Conservation (phyloP, 2,329 filamentous ascomycete species). For the Tolypocladium amazonense region DNA sequence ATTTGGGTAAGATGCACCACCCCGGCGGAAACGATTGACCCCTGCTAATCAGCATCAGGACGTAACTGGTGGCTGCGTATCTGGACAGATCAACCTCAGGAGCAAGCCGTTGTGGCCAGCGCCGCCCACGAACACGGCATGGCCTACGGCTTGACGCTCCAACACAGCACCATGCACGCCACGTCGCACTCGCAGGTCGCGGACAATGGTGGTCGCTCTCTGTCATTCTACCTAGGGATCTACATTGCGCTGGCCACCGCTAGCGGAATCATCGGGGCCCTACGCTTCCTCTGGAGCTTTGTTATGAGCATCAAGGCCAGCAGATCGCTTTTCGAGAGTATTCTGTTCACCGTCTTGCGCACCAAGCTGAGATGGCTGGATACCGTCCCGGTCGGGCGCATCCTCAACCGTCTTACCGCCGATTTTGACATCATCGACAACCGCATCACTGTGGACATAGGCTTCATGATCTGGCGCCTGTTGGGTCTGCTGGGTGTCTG, state of each 20-base stretch:
- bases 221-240: constrained; percentile 56
- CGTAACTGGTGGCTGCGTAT: constrained; percentile 55
- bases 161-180: constrained; percentile 33
- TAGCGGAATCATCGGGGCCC: constrained; percentile 47
- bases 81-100: constrained; percentile 37
- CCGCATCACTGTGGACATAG: constrained; percentile 51
- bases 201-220: constrained; percentile 20
- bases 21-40: background rate
- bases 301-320: constrained; percentile 58
- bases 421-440: constrained; percentile 69
- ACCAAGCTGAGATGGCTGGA: constrained; percentile 73
- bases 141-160: constrained; percentile 33
- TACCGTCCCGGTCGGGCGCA: constrained; percentile 65
- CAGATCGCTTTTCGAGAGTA: constrained; percentile 53
- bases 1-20: constrained; percentile 33
- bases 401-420: constrained; percentile 68
- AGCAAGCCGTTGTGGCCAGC: background rate
- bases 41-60: constrained; percentile 14
- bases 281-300: constrained; percentile 54
- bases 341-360: constrained; percentile 57
- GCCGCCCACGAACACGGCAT: constrained; percentile 22
- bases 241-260: constrained; percentile 52
- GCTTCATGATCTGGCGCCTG: constrained; percentile 47
- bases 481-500: constrained; percentile 56
- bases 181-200: constrained; percentile 17